Base-by-base conservation (phyloP, 164 flowering plant species). In the Saururus chinensis region DNA sequence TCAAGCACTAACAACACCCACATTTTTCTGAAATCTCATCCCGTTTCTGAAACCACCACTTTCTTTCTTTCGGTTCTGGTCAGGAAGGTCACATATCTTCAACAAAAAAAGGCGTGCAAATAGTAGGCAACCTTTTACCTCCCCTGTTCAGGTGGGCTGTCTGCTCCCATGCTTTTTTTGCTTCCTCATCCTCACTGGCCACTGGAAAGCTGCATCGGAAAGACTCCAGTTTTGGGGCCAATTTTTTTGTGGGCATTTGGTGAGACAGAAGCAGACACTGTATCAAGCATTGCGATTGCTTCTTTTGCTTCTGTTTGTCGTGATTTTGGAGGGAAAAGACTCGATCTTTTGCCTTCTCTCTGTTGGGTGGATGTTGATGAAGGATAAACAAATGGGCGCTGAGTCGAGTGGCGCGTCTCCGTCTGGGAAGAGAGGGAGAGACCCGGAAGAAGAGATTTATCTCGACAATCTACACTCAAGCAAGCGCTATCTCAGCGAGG, bases 401-500 rank as follows among this genome's bases (percentile, higher is more conserved):
- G 90, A 88, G 59, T 62, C 81, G 40, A 77, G 67, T 70, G 55
- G 67, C 70, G 55, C 87, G 10, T 41, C 92, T 23, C 86, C 88
- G 2, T 69, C 65, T 63, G 88, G 74, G 12, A 92, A 92, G 68
- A 72, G 98, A 59, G 69, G 75, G 62, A 82, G 97, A 77, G 97
- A 92, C 72, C 90, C 92, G 0, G 97, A 92, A 67, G 98, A 89
- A 64, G 98, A 86, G 66, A 86, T 88, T 64, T 92, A 92, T 57
- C 48, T 84, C 53, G 98, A 92, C 71, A 92, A 92, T 83, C 85
- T 92, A 51, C 83, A 79, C 70, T 86, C 95, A 49, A 96, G 89
- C 77, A 92, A 92, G 73, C 88, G 98, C 48, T 89, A 89, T 66
- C 89, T 92, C 45, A 89, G 92, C 70, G 98, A 92, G 96, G 96